phyloP scores from a whole-genome alignment of 768 basidiomycete species.

The Omphalotus guepiniiformis region DNA sequence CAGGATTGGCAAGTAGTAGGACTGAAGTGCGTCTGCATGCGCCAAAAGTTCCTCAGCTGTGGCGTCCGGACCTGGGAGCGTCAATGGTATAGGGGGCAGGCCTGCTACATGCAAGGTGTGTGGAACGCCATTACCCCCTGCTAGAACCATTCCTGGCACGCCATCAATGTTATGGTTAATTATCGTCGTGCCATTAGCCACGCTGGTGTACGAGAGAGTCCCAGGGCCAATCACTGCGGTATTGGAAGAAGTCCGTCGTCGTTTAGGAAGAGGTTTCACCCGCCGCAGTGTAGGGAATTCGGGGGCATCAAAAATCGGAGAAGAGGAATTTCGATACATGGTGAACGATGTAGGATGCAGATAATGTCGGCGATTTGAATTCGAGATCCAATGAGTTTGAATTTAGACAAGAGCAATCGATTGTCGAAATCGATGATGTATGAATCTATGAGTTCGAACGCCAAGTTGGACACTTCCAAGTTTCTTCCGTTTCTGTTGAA shows the following conservation, averaged over 20 bases:
- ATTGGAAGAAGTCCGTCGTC: slow-evolving; percentile 37
- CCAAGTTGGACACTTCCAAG: too few species aligned
- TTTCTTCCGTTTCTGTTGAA: neutral
- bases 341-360: neutral
- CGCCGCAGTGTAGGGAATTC: slow-evolving; percentile 60
- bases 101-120: slow-evolving; percentile 1
- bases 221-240: too few species aligned
- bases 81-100: slow-evolving; percentile 21
- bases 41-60: slow-evolving; percentile 56
- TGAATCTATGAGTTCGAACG: neutral
- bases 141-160: slow-evolving; percentile 1
- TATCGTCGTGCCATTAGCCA: neutral
- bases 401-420: slow-evolving; percentile 1
- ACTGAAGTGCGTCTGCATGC: slow-evolving; percentile 53
- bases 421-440: slow-evolving; percentile 3
- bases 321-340: slow-evolving; percentile 5
- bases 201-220: too few species aligned
- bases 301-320: slow-evolving; percentile 61
- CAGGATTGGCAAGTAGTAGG: slow-evolving; percentile 56
- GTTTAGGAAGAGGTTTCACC: slow-evolving; percentile 77
- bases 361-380: neutral
- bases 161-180: neutral
- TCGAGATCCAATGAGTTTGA: neutral
- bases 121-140: neutral
- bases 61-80: slow-evolving; percentile 37